These are phyloP conservation scores for Rhynchospora tenuis DNA, from an alignment of 176 grass and related monocot species.

Conservation along the genomic window DNA sequence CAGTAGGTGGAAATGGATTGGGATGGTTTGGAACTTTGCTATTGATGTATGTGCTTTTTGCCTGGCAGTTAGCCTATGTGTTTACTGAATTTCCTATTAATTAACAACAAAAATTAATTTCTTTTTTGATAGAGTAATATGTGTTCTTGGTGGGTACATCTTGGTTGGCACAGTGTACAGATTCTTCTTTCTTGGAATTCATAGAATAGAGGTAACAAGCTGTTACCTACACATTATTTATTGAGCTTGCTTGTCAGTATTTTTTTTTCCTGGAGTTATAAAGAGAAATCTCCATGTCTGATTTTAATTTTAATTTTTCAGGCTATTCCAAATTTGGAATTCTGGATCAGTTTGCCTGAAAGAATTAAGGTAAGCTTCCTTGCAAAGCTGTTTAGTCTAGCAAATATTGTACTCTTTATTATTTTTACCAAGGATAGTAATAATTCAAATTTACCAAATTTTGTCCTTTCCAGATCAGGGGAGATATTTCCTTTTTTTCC, in stretches of 20 bases:
- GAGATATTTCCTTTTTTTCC: not conserved
- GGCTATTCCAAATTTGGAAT: slow-evolving; percentile 83
- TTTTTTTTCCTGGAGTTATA: not conserved
- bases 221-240: slow-evolving; percentile 1
- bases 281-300: slow-evolving; percentile 13
- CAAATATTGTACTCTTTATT: not conserved
- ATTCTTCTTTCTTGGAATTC: slow-evolving; percentile 86
- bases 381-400: slow-evolving; percentile 15
- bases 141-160: slow-evolving; percentile 74
- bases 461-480: not conserved
- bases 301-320: slow-evolving; percentile 19
- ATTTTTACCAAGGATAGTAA: not conserved
- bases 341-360: slow-evolving; percentile 73
- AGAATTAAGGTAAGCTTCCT: slow-evolving; percentile 41
- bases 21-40: slow-evolving; percentile 74
- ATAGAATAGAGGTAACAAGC: slow-evolving; percentile 60
- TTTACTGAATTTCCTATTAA: slow-evolving; percentile 22
- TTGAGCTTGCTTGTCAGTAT: not conserved
- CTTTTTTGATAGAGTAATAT: slow-evolving; percentile 46
- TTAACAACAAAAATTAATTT: not conserved
- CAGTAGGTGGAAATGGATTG: slow-evolving; percentile 57
- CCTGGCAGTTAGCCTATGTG: slow-evolving; percentile 2
- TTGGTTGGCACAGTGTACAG: slow-evolving; percentile 68
- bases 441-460: slow-evolving; percentile 1
- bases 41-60: slow-evolving; percentile 51